phyloP scores from a whole-genome alignment of 2,329 filamentous ascomycete species.

The Fusarium sambucinum region DNA sequence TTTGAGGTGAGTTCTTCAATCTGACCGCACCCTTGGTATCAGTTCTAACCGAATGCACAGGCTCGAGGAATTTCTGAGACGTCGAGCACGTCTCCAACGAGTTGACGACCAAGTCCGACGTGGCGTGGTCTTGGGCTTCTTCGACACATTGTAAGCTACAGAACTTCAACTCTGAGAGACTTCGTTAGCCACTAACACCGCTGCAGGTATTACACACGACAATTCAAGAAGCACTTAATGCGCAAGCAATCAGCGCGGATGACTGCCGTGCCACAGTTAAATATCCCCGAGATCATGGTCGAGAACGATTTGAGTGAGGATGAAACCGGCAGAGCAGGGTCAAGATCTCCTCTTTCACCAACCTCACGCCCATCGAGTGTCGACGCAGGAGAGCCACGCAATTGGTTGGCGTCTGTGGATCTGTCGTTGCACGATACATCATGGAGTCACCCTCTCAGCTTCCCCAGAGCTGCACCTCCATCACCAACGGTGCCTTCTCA shows the following conservation, averaged over 20 bases:
- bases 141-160: constrained; percentile 80
- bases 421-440: constrained; percentile 52
- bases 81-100: constrained; percentile 88
- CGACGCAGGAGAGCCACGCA: constrained; percentile 54
- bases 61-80: constrained; percentile 92
- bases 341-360: constrained; percentile 41
- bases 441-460: constrained; percentile 64
- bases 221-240: constrained; percentile 81
- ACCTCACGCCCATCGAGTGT: constrained; percentile 42
- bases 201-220: constrained; percentile 79
- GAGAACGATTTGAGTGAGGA: constrained; percentile 76
- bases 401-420: constrained; percentile 60
- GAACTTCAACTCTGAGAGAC: too few species aligned
- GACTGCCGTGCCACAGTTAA: constrained; percentile 81
- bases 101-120: constrained; percentile 95
- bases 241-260: constrained; percentile 80
- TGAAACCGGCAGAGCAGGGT: constrained; percentile 39
- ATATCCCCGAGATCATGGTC: constrained; percentile 89
- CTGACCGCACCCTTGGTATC: too few species aligned
- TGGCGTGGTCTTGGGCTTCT: constrained; percentile 92
- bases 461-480: constrained; percentile 62
- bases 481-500: constrained; percentile 58
- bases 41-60: constrained; percentile 59
- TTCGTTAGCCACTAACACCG: constrained; percentile 17
- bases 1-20: constrained; percentile 69